Base-by-base conservation (phyloP, 257 asterid genomes). In the Marsdenia floribunda region DNA sequence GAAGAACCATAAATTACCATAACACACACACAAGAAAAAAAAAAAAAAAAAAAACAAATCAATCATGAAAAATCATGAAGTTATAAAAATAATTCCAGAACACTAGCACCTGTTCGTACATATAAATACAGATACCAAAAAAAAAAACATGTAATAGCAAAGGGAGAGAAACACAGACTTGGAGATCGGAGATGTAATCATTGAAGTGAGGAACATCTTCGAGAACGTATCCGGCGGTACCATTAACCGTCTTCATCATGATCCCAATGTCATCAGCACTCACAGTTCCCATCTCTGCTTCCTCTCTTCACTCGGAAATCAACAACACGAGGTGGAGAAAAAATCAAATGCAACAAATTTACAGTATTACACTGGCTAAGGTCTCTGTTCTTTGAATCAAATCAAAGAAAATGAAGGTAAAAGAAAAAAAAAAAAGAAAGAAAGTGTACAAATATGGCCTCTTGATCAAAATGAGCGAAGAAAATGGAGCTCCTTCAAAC, bases 141-240 rank as follows among this genome's bases (percentile, higher is more conserved):
- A 29, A 29, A 29, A 29, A 29, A 29, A 29, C 0, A 29, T 0
- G 33, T 29, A 29, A 54, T 12, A 35, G 42, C 15, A 42, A 4
- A 15, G 19, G 37, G 76, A 76, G 65, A 59, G 21, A 66, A 19
- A 72, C 53, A 79, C 80, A 21, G 78, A 93, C 97, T 64, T 83
- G 80, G 75, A 91, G 93, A 88, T 93, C 85, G 74, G 96, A 57
- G 75, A 91, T 85, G 88, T 93, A 93, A 82, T 93, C 97, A 65
- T 84, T 60, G 74, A 93, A 71, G 87, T 93, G 97, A 75, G 98
- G 98, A 15, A 93, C 98, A 71, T 93, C 98, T 80, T 93, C 84
- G 59, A 93, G 97, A n/a, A 91, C 84, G 77, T 86, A 93, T 50
- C 97, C 97, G 63, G 53, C 82, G 76, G 90, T 86, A 58, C 97